Base-by-base conservation (phyloP, 2,329 filamentous ascomycete species). In the Alternaria viburni region DNA sequence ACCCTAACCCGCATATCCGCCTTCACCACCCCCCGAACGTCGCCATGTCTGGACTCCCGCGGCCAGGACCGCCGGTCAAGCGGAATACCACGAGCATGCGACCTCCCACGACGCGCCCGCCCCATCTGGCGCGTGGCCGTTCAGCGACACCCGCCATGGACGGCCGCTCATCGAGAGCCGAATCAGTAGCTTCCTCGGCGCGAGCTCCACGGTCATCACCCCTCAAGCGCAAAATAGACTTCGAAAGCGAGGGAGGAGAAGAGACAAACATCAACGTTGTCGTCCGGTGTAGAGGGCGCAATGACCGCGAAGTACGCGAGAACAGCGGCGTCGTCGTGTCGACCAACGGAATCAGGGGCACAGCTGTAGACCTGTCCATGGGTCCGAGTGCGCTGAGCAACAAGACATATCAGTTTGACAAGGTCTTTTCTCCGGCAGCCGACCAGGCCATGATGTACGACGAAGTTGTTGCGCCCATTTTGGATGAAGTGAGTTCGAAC, bases 191-290 rank as follows among this genome's bases (percentile, higher is more conserved):
- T 56, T 91, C 91, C 17, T 77, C 80, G 3, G 41, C 55, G 54
- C 81, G 84, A 57, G 73, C 64, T 47, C 68, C 70, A 19, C 66
- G 71, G n/a, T 83, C 84, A 6, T 82, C 83, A 30, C 81, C 87
- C 26, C 86, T 85, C 47, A 97, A 97, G 84, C 90, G 94, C 74
- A 97, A 97, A 80, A 88, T 92, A 74, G 92, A 96, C 41, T 95
- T 90, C 75, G 94, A 95, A 47, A 80, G 86, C 6, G 89, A 92
- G 59, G 73, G 87, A 59, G 74, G 87, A 55, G 90, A 94, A 72
- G 93, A 97, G 80, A 98, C 95, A 8, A 99, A 97, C 78, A 99
- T 99, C 81, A 96, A 96, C 78, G 96, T 99, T 50, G 94, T 98
- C 32, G 96, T 99, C 61, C 88, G 96, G 68, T 99, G 95, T 82